Evolutionary conservation across 75 land plant genomes (phyloP).

Genomic region (Pinus tabuliformis): DNA sequence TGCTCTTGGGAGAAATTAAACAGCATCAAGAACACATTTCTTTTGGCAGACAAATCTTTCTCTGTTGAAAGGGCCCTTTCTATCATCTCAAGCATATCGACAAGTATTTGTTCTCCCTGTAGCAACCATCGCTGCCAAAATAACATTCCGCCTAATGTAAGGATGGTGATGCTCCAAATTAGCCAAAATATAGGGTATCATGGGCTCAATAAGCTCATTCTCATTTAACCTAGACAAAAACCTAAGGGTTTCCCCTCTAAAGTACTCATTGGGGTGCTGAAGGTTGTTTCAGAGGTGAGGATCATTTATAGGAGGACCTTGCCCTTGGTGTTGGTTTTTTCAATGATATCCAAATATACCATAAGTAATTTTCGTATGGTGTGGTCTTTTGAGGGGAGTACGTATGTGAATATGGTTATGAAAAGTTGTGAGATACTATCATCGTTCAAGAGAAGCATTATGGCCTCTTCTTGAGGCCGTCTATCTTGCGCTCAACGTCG

Average conservation of each 20-base stretch:
- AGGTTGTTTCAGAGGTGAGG: conserved; percentile 77
- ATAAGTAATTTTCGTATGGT: conserved; percentile 81
- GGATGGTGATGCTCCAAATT: conserved; percentile 88
- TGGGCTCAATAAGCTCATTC: conserved; percentile 81
- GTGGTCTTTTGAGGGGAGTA: conserved; percentile 84
- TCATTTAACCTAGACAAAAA: conserved; percentile 77
- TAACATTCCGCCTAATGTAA: conserved; percentile 67
- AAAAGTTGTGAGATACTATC: conserved; percentile 87
- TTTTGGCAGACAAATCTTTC: conserved; percentile 75
- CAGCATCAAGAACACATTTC: conserved; percentile 91
- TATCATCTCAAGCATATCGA: conserved; percentile 75
- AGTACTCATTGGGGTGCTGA: conserved; percentile 93
- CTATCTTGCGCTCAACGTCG: conserved; percentile 62
- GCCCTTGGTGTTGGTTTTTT: conserved; percentile 64
- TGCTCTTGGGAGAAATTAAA: conserved; percentile 67
- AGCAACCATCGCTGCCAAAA: conserved; percentile 81
- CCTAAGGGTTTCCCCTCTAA: conserved; percentile 81
- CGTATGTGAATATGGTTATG: conserved; percentile 80
- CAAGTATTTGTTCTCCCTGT: conserved; percentile 77
- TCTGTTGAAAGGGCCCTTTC: conserved; percentile 59
- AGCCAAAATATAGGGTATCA: conserved; percentile 72
- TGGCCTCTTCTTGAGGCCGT: conserved; percentile 82
- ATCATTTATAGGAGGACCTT: conserved; percentile 76
- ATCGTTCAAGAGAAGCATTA: conserved; percentile 82
- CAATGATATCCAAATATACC: conserved; percentile 81